Conservation (phyloP, 495 filamentous ascomycete genomes). For the Tuber magnatum region DNA sequence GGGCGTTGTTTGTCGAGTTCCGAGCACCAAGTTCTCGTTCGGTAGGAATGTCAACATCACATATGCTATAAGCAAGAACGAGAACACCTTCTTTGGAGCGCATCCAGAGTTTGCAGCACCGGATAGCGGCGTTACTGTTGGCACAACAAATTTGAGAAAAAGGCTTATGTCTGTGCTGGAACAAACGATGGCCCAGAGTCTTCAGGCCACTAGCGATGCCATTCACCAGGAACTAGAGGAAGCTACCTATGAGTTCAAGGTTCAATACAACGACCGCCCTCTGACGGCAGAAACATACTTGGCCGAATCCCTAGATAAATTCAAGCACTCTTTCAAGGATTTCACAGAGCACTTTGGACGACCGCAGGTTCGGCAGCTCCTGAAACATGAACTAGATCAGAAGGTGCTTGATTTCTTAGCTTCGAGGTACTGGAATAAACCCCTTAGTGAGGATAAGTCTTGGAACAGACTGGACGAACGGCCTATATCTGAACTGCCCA, state of each 20-base stretch:
- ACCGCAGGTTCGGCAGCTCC: constrained; percentile 74
- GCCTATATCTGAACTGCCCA: constrained; percentile 38
- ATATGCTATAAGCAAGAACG: constrained; percentile 75
- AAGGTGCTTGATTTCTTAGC: constrained; percentile 92
- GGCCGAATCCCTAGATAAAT: constrained; percentile 85
- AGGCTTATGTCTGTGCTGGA: constrained; percentile 96
- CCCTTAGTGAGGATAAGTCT: constrained; percentile 65
- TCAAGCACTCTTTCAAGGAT: constrained; percentile 95
- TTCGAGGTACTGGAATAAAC: constrained; percentile 94
- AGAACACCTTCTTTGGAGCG: constrained; percentile 76
- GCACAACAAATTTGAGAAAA: constrained; percentile 78
- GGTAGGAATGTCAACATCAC: constrained; percentile 76
- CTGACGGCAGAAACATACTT: constrained; percentile 93
- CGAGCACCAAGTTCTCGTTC: constrained; percentile 61
- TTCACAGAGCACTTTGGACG: constrained; percentile 86
- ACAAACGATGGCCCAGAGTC: constrained; percentile 87
- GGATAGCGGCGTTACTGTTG: constrained; percentile 60
- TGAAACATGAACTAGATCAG: constrained; percentile 91
- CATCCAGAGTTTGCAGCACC: constrained; percentile 74
- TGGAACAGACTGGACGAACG: constrained; percentile 30
- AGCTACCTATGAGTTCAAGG: constrained; percentile 97
- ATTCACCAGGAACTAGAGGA: constrained; percentile 95
- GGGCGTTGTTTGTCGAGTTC: constrained; percentile 79
- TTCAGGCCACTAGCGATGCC: constrained; percentile 78
- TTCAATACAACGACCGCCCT: constrained; percentile 96